Evolutionary conservation across 1,284 basidiomycete genomes (phyloP).

Genomic region (Stygiomarasmius scandens): DNA sequence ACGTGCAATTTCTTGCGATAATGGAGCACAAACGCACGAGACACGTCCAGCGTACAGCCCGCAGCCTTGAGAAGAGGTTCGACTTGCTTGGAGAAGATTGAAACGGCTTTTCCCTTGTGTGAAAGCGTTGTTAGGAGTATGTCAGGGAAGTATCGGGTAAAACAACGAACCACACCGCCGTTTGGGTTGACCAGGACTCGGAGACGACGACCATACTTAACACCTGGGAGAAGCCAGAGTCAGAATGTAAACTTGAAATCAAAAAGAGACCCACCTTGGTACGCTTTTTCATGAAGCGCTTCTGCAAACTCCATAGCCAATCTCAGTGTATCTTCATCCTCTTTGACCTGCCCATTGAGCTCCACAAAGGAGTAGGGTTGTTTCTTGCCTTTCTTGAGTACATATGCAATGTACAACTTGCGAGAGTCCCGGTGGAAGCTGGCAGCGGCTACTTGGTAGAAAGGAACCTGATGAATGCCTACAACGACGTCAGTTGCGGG

Average conservation of each 20-base stretch:
- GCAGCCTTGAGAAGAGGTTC: constrained; percentile 84
- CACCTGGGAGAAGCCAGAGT: constrained; percentile 39
- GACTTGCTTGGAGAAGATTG: constrained; percentile 67
- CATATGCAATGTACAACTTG: constrained; percentile 47
- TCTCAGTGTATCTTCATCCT: constrained; percentile 28
- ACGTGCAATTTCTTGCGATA: neutral
- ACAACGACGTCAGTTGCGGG: neutral
- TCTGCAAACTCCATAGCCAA: constrained; percentile 58
- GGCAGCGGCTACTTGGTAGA: constrained; percentile 56
- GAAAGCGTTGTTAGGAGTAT: neutral
- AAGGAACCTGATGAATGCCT: constrained; percentile 33
- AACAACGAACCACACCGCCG: constrained; percentile 67
- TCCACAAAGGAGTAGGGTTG: constrained; percentile 42
- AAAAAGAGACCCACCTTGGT: constrained; percentile 50
- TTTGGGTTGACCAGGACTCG: constrained; percentile 87
- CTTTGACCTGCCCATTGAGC: constrained; percentile 44
- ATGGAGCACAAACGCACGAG: constrained; percentile 39
- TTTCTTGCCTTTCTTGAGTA: constrained; percentile 35
- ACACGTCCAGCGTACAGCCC: constrained; percentile 66
- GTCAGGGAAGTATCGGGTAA: neutral
- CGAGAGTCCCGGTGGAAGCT: constrained; percentile 36
- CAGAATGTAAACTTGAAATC: constrained; percentile 4
- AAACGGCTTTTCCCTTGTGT: constrained; percentile 73
- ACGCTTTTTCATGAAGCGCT: constrained; percentile 58
- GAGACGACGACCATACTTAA: constrained; percentile 51